phyloP scores from a whole-genome alignment of 2,329 filamentous ascomycete genomes.

The Pseudonectria buxi region DNA sequence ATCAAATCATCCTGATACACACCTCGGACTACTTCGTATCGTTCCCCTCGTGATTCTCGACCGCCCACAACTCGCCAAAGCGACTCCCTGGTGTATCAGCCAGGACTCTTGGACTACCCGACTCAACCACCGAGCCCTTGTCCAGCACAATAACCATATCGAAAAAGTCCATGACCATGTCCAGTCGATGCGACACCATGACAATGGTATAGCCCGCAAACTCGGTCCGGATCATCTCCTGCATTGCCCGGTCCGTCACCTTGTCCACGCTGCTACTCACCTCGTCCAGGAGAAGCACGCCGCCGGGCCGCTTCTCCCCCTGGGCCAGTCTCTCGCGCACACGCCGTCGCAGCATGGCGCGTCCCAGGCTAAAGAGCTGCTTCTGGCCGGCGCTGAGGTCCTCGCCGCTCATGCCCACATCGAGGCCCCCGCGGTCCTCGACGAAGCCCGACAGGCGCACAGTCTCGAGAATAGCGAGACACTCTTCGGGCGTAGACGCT shows the following conservation, averaged over 20 bases:
- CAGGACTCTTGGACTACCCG: constrained; percentile 18
- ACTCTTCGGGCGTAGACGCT: constrained; percentile 25
- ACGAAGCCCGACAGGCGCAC: constrained; percentile 30
- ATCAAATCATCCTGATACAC: no score
- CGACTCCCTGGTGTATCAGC: constrained; percentile 18
- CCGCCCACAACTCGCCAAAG: constrained; percentile 27
- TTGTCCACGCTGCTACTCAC: constrained; percentile 36
- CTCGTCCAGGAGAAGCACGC: constrained; percentile 36
- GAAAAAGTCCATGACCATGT: constrained; percentile 45
- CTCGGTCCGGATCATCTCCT: constrained; percentile 32
- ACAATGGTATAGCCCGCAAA: constrained; percentile 46
- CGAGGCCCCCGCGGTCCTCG: constrained; percentile 27
- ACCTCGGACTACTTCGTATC: no score
- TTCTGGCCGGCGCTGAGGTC: constrained; percentile 52
- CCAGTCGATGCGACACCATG: constrained; percentile 39
- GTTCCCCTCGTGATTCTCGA: constrained; percentile 9
- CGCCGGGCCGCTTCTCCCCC: constrained; percentile 12
- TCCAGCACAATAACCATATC: constrained; percentile 45
- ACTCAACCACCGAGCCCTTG: constrained; percentile 39
- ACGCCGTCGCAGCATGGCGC: constrained; percentile 44
- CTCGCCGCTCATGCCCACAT: constrained; percentile 36
- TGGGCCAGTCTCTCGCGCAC: constrained; percentile 11
- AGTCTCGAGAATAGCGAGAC: constrained; percentile 27
- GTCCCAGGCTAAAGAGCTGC: constrained; percentile 57
- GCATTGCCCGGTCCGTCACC: constrained; percentile 35